Base-by-base conservation (phyloP, 176 grass and related monocot genomes). In the Rhynchospora breviuscula region DNA sequence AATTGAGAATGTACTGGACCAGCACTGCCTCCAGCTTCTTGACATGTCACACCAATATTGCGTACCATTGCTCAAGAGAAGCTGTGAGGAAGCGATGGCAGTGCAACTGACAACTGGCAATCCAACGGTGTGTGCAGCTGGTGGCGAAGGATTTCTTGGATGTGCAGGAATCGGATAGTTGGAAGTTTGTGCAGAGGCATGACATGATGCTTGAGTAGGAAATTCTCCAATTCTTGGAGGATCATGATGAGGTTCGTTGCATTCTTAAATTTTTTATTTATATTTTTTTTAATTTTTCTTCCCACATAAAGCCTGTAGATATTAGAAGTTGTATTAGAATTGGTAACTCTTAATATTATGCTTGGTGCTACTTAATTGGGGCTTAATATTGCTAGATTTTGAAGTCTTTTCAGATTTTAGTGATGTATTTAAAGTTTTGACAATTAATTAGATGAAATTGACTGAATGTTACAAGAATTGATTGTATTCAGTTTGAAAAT, bases 41-140 rank as follows among this genome's bases (percentile, higher is more conserved):
- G 89, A 86, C 69, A 86, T 97, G 81, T 80, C 87, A 56, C 94
- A 97, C 78, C 86, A 86, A 83, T 90, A 91, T 85, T n/a, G 89
- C 0, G 89, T 97, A 2, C 73, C 58, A 44, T 93, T 87, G 91
- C 78, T 97, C 84, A 97, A 97, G 78, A 72, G 78, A 67, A 79
- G 29, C 6, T 88, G 87, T 51, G 94, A 93, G 81, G 91, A 73
- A 18, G 91, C 62, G 13, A 64, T 88, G 79, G 89, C 87, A 61
- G 87, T 85, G 62, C 85, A 87, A n/a, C 66, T 97, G 72, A 82
- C 63, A 0, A 46, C 86, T 19, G 91, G 84, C 2, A 63, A 71
- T 43, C 75, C 78, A 88, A 3, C 48, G 59, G 52, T 97, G 94
- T 84, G 76, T 87, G 85, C 64, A 85, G 18, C 84, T 90, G 58